A percentile compares a stretch with the other conserved stretches of the same genome.
These are phyloP conservation scores for Sicyos baderoa DNA, from an alignment of 306 rosid species.

Conservation along the genomic window DNA sequence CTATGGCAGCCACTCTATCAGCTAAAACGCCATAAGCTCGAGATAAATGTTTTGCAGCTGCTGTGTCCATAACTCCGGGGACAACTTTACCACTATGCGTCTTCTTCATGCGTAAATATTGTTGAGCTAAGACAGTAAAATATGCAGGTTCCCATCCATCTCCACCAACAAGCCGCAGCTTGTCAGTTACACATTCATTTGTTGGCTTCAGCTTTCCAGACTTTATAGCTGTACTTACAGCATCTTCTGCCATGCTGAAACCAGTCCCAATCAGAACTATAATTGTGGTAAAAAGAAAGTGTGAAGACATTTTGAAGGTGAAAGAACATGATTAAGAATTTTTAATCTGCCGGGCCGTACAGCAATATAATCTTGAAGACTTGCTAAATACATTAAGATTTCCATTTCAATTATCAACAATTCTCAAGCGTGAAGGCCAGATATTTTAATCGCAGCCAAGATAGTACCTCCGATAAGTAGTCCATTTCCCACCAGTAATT, in stretches of 20 bases:
- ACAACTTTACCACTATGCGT: conserved; percentile 65
- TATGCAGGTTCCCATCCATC: conserved; percentile 90
- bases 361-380: not conserved
- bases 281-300: conserved; percentile 15
- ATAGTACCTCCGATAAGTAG: conserved; percentile 90
- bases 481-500: conserved; percentile 99
- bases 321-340: too few species aligned
- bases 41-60: conserved; percentile 78
- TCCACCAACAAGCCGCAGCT: conserved; percentile 66
- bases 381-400: conserved; percentile 4
- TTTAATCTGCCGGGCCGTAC: not conserved
- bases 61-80: conserved; percentile 88
- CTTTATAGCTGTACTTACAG: conserved; percentile 80
- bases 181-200: conserved; percentile 54
- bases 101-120: conserved; percentile 79
- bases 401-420: conserved; percentile 13
- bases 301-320: not conserved
- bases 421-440: conserved; percentile 19
- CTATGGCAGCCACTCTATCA: conserved; percentile 83
- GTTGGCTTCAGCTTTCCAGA: conserved; percentile 75
- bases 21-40: conserved; percentile 79
- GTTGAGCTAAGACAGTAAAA: conserved; percentile 88
- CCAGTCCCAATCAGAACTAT: conserved; percentile 27
- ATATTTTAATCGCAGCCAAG: conserved; percentile 19
- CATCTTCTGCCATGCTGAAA: conserved; percentile 99